Evolutionary conservation across 257 asterid species (phyloP).

Genomic region (Dorcoceras hygrometricum): DNA sequence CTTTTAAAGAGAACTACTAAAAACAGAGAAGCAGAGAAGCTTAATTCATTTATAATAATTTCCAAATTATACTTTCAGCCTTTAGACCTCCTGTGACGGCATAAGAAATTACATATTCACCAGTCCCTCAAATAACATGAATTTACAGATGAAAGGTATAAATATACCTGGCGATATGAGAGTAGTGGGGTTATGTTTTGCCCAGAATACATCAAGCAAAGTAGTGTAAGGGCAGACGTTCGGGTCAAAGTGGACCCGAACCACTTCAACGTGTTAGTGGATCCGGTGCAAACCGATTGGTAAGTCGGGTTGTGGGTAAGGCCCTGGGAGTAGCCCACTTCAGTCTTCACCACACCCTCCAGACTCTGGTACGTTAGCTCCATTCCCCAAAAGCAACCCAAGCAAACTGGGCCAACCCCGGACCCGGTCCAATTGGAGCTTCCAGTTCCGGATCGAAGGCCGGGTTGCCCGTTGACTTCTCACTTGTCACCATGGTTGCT

Average conservation of each 20-base stretch:
- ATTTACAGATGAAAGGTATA: too few relatives aligned
- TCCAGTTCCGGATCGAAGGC: constrained; percentile 54
- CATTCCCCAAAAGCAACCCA: constrained; percentile 90
- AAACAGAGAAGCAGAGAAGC: too few relatives aligned
- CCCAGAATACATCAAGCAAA: constrained; percentile 71
- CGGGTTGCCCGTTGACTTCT: constrained; percentile 42
- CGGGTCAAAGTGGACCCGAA: constrained; percentile 75
- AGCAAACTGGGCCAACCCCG: constrained; percentile 71
- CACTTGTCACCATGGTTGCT: constrained; percentile 41
- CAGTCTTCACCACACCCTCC: constrained; percentile 74
- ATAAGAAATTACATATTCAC: too few relatives aligned
- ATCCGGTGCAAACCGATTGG: constrained; percentile 58
- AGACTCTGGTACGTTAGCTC: constrained; percentile 69
- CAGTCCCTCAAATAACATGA: too few relatives aligned
- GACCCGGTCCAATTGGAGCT: constrained; percentile 38
- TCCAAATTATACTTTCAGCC: too few relatives aligned
- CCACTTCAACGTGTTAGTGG: constrained; percentile 69
- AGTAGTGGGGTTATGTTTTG: constrained; percentile 68
- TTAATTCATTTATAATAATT: too few relatives aligned
- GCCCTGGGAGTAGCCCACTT: constrained; percentile 86
- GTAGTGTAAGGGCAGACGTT: constrained; percentile 48
- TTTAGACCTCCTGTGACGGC: too few relatives aligned
- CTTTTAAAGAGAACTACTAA: too few relatives aligned
- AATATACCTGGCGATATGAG: constrained; percentile 70
- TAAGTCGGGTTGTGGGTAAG: constrained; percentile 53